Percentiles rank a stretch among this genome's conserved stretches.
These are phyloP conservation scores for Phyllosticta ampelicida DNA, from an alignment of 2,329 filamentous ascomycete genomes.

Conservation along the genomic window DNA sequence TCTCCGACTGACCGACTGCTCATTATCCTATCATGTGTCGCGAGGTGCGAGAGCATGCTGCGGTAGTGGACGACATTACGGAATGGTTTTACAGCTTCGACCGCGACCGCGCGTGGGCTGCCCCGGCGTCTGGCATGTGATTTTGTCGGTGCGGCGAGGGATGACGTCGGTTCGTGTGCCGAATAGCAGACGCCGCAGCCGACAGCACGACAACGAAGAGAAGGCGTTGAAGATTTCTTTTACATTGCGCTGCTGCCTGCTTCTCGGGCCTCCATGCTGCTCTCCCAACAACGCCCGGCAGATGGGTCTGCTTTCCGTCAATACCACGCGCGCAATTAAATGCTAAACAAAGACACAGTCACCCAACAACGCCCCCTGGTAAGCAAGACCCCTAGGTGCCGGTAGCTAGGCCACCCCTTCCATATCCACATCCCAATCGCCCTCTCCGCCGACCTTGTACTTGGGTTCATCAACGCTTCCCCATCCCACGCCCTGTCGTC, in stretches of 20 bases:
- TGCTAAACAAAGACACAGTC: neutral
- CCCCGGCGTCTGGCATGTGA: neutral
- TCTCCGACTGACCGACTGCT: too few species aligned
- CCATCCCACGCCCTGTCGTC: neutral
- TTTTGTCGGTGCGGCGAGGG: neutral
- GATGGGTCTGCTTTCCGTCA: neutral
- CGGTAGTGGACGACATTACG: neutral
- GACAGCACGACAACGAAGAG: too few species aligned
- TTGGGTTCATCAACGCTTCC: neutral
- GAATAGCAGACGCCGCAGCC: too few species aligned
- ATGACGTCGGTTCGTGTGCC: neutral
- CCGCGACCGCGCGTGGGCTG: neutral
- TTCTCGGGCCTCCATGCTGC: neutral
- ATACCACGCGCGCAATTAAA: neutral
- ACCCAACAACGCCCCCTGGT: neutral
- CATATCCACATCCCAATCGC: neutral
- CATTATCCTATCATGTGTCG: neutral
- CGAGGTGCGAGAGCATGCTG: too few species aligned
- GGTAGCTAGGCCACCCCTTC: neutral
- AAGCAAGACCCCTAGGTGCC: too few species aligned
- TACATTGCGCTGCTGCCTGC: neutral
- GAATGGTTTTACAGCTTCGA: neutral
- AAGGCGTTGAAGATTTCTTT: too few species aligned
- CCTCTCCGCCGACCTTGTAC: neutral
- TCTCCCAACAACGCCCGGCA: neutral